Evolutionary conservation across 352 stramenopile species (phyloP).

Genomic region (Phytophthora syringae): DNA sequence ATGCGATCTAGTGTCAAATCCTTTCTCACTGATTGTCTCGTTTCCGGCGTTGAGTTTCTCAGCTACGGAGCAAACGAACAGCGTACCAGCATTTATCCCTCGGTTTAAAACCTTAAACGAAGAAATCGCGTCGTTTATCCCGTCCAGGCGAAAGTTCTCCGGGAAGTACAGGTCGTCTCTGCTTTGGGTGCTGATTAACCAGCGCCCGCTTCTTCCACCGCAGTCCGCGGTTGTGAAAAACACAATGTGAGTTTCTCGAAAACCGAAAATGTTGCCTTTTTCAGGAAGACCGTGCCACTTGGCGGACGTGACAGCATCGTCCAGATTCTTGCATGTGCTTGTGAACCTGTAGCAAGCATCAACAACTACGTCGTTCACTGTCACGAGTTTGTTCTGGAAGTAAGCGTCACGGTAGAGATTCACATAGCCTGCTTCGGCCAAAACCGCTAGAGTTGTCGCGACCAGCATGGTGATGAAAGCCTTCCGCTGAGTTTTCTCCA

Average conservation of each 20-base stretch:
- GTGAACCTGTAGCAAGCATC: slow-evolving; percentile 20
- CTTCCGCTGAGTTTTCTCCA: background rate
- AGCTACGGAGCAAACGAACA: slow-evolving; percentile 7
- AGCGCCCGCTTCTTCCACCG: background rate
- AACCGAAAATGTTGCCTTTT: slow-evolving; percentile 2
- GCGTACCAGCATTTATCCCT: background rate
- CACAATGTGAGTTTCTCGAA: slow-evolving; percentile 1
- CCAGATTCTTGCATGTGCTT: slow-evolving; percentile 4
- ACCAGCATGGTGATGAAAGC: background rate
- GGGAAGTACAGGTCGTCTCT: slow-evolving; percentile 16
- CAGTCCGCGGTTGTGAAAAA: slow-evolving; percentile 15
- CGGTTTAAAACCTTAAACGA: slow-evolving; percentile 13
- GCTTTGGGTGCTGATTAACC: slow-evolving; percentile 14
- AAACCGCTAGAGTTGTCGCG: background rate
- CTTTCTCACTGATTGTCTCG: background rate
- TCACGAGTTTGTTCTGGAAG: slow-evolving; percentile 13
- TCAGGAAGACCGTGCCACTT: slow-evolving; percentile 21
- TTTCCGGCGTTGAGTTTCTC: background rate
- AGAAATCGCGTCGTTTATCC: slow-evolving; percentile 24
- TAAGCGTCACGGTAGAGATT: slow-evolving; percentile 13
- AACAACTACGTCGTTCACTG: slow-evolving; percentile 6
- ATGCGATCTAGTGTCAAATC: background rate
- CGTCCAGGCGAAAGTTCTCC: slow-evolving; percentile 11
- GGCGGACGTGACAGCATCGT: slow-evolving; percentile 18
- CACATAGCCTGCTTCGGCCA: slow-evolving; percentile 8